These are phyloP conservation scores for Tetracladium setigerum DNA, from an alignment of 495 filamentous ascomycete species.

Conservation along the genomic window DNA sequence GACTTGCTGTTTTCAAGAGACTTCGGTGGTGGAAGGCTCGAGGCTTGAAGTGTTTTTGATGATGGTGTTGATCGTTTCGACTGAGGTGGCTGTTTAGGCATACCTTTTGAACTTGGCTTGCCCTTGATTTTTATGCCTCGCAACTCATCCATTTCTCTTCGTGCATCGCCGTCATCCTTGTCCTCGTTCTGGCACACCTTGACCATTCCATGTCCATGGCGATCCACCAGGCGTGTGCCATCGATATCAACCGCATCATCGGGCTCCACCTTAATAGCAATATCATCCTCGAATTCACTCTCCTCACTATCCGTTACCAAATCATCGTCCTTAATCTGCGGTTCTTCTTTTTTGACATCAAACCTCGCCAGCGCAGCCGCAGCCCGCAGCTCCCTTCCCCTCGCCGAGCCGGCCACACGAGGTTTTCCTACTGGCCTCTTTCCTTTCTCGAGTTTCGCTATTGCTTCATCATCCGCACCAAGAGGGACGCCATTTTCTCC, in stretches of 20 bases:
- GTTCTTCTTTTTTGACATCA: conserved; percentile 42
- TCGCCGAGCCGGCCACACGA: conserved; percentile 57
- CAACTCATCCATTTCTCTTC: conserved; percentile 12
- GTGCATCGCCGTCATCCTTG: conserved; percentile 13
- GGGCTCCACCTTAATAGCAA: conserved; percentile 18
- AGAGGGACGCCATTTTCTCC: conserved; percentile 57
- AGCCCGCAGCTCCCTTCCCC: conserved; percentile 68
- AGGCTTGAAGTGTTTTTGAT: background rate
- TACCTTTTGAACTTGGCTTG: background rate
- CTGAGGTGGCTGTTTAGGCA: background rate
- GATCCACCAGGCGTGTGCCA: conserved; percentile 51
- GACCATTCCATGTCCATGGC: conserved; percentile 52
- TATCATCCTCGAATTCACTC: conserved; percentile 12
- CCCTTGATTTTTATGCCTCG: conserved; percentile 2
- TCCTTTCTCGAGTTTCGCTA: conserved; percentile 58
- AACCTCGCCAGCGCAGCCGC: conserved; percentile 71
- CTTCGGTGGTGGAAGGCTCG: background rate
- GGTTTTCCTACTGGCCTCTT: conserved; percentile 46
- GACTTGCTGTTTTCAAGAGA: background rate
- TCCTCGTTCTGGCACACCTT: conserved; percentile 69
- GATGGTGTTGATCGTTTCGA: background rate
- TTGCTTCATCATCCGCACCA: conserved; percentile 56
- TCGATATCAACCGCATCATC: conserved; percentile 46
- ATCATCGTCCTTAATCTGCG: conserved; percentile 15
- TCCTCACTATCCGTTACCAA: conserved; percentile 20